Conservation (phyloP, 768 basidiomycete genomes). For the Tulasnella sp. region DNA sequence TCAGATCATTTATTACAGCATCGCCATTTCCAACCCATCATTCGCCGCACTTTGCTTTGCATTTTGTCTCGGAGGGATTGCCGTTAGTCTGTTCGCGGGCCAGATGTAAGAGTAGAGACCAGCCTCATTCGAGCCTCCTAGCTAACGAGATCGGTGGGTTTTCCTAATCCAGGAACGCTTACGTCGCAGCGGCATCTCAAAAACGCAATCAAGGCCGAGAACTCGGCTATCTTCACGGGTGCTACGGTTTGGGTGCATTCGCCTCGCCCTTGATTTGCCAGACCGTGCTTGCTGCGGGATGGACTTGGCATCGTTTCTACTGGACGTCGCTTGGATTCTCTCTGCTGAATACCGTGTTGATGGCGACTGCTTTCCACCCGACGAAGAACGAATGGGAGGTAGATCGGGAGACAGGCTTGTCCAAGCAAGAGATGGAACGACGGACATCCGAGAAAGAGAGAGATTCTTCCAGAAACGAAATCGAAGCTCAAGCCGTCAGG, state of each 20-base stretch:
- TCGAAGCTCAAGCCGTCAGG: neutral
- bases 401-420: too few species aligned
- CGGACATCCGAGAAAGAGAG: too few species aligned
- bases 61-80: slow-evolving; percentile 37
- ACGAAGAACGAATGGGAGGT: slow-evolving; percentile 31
- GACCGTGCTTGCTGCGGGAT: slow-evolving; percentile 34
- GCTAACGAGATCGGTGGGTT: neutral
- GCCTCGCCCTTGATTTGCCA: slow-evolving; percentile 46
- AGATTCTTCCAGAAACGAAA: too few species aligned
- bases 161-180: slow-evolving; percentile 29
- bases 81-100: slow-evolving; percentile 39
- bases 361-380: slow-evolving; percentile 36
- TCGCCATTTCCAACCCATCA: neutral
- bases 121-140: neutral
- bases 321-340: slow-evolving; percentile 40
- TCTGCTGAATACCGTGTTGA: slow-evolving; percentile 31
- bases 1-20: neutral
- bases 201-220: too few species aligned
- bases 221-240: slow-evolving; percentile 36
- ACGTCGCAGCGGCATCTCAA: slow-evolving; percentile 27
- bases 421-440: too few species aligned
- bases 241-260: slow-evolving; percentile 30
- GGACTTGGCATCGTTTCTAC: too few species aligned
- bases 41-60: slow-evolving; percentile 31
- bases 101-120: slow-evolving; percentile 21